These are phyloP conservation scores for Citrus sinensis DNA, from an alignment of 345 rosid genomes.

Conservation along the genomic window DNA sequence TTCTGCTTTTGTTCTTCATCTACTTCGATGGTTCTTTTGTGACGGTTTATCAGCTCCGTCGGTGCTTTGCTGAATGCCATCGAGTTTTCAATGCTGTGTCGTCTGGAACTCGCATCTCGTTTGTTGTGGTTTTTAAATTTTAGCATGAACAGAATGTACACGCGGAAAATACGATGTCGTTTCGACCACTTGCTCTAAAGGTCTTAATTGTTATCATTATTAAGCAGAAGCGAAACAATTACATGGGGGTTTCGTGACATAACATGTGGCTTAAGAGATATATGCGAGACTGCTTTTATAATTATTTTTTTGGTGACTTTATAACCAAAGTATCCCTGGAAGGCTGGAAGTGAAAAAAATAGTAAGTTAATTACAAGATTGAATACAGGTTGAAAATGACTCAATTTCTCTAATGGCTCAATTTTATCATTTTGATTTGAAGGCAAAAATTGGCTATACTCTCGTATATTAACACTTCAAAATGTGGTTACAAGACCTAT, in stretches of 20 bases:
- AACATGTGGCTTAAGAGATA: background rate
- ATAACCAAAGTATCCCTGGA: background rate
- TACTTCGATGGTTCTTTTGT: background rate
- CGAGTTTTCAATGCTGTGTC: too few species aligned
- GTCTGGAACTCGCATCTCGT: too few species aligned
- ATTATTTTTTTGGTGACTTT: background rate
- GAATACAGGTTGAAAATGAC: background rate
- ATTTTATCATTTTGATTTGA: conserved; percentile 3
- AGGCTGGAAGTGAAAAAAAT: background rate
- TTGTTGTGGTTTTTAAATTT: too few species aligned
- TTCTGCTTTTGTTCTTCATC: background rate
- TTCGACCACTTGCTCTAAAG: too few species aligned
- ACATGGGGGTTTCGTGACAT: too few species aligned
- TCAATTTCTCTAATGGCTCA: background rate
- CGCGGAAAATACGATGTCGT: too few species aligned
- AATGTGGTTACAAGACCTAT: conserved; percentile 86
- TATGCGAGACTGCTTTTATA: background rate
- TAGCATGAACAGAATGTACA: too few species aligned
- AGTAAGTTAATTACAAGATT: background rate
- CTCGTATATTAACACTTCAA: conserved; percentile 20
- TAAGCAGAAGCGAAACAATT: too few species aligned
- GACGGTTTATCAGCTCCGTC: background rate
- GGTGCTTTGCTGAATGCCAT: background rate
- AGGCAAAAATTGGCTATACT: conserved; percentile 8
- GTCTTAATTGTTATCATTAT: too few species aligned